Base-by-base conservation (phyloP, 768 basidiomycete genomes). In the Leccinellum rugosiceps region DNA sequence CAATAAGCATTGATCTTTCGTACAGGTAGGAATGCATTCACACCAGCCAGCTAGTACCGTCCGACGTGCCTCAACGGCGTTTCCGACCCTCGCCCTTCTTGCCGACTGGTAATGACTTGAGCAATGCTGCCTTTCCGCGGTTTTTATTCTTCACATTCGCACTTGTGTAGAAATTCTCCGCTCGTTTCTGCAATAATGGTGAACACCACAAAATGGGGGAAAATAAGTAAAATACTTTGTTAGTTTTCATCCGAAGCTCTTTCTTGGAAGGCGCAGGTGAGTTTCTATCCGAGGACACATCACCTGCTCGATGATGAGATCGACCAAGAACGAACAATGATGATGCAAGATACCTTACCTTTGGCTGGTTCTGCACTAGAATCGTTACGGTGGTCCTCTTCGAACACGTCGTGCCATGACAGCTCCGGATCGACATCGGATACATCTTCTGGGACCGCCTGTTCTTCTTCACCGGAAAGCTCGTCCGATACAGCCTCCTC, bases 61-160 rank as follows among this genome's bases (percentile, higher is more conserved):
- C 32, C 55, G 55, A 58, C 25, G 15, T 58, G 47, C 59, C 61
- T 69, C 47, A 69, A 38, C 62, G 70, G 47, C 70, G 74, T 65
- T 73, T 79, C 58, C 76, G 74, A 55, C 74, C 75, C 47, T 74
- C 75, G 58, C 74, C 59, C 60, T 75, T 76, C 68, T 82, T 85
- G 43, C 84, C 84, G 49, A 74, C 75, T 28, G 81, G 77, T 21
- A 86, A 68, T 10, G 82, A 77, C 67, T 82, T 83, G 72, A 88
- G 74, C 50, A 87, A 62, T 23, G 81, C 78, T 21, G 83, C 79
- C 65, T 87, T 88, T 48, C 74, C 74, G 32, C 90, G 84, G 61
- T 84, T 91, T 72, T 88, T 92, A 74, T 92, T 93, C 78, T 94
- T 94, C 61, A 94, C 90, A 61, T 94, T 94, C 5, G 88, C 83